Evolutionary conservation across 306 rosid species (phyloP).

Genomic region (Canavalia ensiformis): DNA sequence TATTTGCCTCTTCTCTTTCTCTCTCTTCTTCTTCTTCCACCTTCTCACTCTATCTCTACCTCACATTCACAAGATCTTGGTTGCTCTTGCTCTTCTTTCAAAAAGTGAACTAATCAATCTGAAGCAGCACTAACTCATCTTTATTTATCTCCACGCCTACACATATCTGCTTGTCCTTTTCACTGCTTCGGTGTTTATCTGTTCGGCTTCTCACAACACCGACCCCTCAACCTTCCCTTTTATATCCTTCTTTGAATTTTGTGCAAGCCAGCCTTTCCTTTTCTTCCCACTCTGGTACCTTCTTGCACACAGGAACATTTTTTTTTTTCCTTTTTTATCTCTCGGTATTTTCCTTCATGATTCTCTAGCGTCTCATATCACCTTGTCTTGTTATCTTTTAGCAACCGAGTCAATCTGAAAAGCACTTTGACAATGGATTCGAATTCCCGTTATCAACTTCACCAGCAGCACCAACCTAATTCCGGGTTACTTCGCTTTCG

Average conservation of each 20-base stretch:
- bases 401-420: slow-evolving; percentile 1
- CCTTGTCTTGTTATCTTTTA: slow-evolving; percentile 27
- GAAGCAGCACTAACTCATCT: slow-evolving; percentile 38
- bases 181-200: slow-evolving; percentile 31
- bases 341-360: slow-evolving; percentile 13
- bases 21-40: not conserved
- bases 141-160: not conserved
- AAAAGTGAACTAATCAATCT: slow-evolving; percentile 43
- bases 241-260: slow-evolving; percentile 47
- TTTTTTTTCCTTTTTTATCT: not conserved
- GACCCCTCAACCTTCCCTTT: slow-evolving; percentile 46
- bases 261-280: slow-evolving; percentile 30
- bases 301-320: slow-evolving; percentile 2
- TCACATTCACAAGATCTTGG: slow-evolving; percentile 57
- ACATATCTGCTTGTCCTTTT: slow-evolving; percentile 39
- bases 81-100: slow-evolving; percentile 50
- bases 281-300: slow-evolving; percentile 54
- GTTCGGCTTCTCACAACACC: slow-evolving; percentile 15
- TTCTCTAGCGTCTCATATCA: slow-evolving; percentile 48
- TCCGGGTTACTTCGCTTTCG: slow-evolving; percentile 82
- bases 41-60: not conserved
- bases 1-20: not conserved
- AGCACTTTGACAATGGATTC: slow-evolving; percentile 65
- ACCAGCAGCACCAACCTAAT: slow-evolving; percentile 55
- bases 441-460: slow-evolving; percentile 55